Percentiles rank a stretch among this genome's conserved stretches.
Evolutionary conservation across 352 stramenopile genomes (phyloP).

Genomic region (Hyaloperonospora arabidopsidis): DNA sequence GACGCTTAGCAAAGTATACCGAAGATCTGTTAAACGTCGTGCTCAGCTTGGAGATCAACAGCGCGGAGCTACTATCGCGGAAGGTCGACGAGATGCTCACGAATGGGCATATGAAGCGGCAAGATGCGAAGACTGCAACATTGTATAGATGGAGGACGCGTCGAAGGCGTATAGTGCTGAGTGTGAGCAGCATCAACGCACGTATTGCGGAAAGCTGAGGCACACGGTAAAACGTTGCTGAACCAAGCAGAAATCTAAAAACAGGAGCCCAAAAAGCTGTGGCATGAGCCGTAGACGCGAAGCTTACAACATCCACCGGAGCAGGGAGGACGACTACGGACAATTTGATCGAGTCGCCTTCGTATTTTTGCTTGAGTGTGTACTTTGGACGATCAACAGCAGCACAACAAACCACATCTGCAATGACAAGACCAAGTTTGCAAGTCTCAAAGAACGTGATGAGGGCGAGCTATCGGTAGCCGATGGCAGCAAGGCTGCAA

Average conservation of each 20-base stretch:
- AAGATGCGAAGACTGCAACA: background rate
- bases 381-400: conserved; percentile 8
- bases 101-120: background rate
- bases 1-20: no score
- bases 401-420: background rate
- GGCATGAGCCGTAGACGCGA: conserved; percentile 2
- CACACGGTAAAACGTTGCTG: conserved; percentile 16
- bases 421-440: conserved; percentile 4
- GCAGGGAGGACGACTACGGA: background rate
- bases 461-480: background rate
- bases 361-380: conserved; percentile 9
- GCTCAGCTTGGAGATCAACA: no score
- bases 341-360: conserved; percentile 6
- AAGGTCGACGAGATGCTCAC: background rate
- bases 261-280: background rate
- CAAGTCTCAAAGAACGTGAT: background rate
- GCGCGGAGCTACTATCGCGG: no score
- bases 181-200: conserved; percentile 8
- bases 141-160: no score
- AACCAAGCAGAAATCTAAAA: conserved; percentile 15
- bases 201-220: conserved; percentile 18
- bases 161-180: conserved; percentile 10
- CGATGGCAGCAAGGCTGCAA: background rate
- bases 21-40: no score
- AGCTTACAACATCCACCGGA: conserved; percentile 7